Percentiles rank a stretch among this genome's conserved stretches.
These are phyloP conservation scores for Saturnispora ahearnii DNA, from an alignment of 805 yeast genomes.

Conservation along the genomic window DNA sequence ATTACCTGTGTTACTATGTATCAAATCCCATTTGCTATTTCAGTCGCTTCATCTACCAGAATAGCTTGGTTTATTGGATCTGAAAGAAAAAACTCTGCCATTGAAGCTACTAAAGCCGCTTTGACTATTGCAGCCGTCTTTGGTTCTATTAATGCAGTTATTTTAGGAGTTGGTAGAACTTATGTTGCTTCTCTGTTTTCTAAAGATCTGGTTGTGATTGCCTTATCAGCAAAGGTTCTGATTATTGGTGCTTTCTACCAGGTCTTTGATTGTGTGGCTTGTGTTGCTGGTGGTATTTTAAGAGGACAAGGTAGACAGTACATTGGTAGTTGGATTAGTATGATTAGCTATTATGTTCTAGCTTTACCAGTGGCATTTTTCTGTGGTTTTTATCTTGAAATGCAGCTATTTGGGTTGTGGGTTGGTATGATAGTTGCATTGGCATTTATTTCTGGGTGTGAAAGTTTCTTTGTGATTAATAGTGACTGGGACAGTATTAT, in stretches of 20 bases:
- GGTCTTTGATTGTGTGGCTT: constrained; percentile 58
- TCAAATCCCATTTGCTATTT: constrained; percentile 50
- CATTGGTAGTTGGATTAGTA: constrained; percentile 50
- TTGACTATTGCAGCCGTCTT: constrained; percentile 27
- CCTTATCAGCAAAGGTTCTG: constrained; percentile 41
- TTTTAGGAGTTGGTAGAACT: constrained; percentile 36
- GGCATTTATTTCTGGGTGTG: constrained; percentile 38
- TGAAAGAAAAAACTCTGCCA: constrained; percentile 29
- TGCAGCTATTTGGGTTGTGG: constrained; percentile 57
- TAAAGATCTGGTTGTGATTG: constrained; percentile 47
- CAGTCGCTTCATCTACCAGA: constrained; percentile 50
- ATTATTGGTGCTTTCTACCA: constrained; percentile 63
- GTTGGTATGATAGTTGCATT: constrained; percentile 48
- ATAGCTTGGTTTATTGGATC: constrained; percentile 48
- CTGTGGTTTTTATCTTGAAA: constrained; percentile 41
- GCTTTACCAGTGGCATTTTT: constrained; percentile 55
- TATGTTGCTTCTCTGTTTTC: constrained; percentile 49
- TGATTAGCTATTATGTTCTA: constrained; percentile 48
- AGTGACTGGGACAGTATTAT: constrained; percentile 28
- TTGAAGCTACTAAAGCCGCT: constrained; percentile 31
- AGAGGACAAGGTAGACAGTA: constrained; percentile 73
- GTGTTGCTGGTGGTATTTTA: constrained; percentile 65
- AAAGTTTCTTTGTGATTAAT: constrained; percentile 25
- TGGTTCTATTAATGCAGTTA: constrained; percentile 37
- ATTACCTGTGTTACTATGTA: constrained; percentile 40